Evolutionary conservation across 225 moss, liverwort and hornwort species (phyloP), one percentile per base, ranked within the genome.

Genomic region (Lunularia cruciata): DNA sequence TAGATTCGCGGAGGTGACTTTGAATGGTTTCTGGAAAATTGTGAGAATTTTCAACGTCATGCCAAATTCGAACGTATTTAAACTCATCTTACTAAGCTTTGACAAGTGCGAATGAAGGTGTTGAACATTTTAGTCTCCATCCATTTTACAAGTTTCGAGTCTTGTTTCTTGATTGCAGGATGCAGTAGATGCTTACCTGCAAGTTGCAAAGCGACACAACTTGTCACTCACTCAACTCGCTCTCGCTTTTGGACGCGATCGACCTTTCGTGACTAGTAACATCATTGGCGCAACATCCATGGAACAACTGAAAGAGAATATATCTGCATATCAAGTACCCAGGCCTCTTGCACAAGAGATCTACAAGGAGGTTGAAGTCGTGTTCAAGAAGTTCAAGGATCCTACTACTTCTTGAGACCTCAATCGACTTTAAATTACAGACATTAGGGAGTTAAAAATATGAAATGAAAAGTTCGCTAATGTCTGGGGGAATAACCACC

Each of bases 221-320:
- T 31, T 95, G 63, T 83, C 85, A 37, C 88, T 86, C 62, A 57
- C 82, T 13, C 83, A 92, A 72, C 81, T 95, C 43, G 92, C 92
- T 2, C 68, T 90, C 4, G 85, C 49, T 8, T 95, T 89, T 68
- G 80, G 81, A 57, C 86, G 95, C 36, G 95, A 92, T 70, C 85
- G 74, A 25, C 47, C 40, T 53, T 92, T 86, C 75, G 66, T 92
- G 66, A 80, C 92, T 1, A 95, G 95, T 72, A 77, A 71, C 57
- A 92, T 95, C 67, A 84, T 92, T 63, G 95, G 95, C 43, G 88
- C 92, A 0, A 95, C 92, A 27, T 83, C 79, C 64, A 75, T 92
- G 85, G 86, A 85, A 32, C 95, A 95, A 33, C 75, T 95, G 47
- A 90, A 91, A 76, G 82, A 95, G 68, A 90, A 95, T 57, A 80